These are phyloP conservation scores for Phytophthora fragariaefolia DNA, from an alignment of 352 stramenopile species.

Conservation along the genomic window DNA sequence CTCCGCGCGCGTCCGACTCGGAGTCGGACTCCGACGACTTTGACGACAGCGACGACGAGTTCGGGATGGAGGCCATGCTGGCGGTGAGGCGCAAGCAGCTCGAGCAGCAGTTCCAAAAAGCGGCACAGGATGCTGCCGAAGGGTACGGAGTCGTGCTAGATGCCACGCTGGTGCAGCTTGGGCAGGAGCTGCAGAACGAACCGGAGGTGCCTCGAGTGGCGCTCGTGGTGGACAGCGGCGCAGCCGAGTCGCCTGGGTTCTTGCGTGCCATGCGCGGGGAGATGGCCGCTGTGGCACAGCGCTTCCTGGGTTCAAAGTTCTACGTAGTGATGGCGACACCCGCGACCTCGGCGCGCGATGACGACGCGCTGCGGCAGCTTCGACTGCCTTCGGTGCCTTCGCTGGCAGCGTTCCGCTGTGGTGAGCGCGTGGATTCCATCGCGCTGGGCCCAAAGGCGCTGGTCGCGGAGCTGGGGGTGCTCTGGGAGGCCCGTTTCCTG, in stretches of 20 bases:
- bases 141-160: conserved; percentile 62
- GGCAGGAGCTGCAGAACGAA: conserved; percentile 44
- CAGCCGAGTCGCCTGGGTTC: conserved; percentile 1
- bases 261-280: conserved; percentile 43
- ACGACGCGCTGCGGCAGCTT: conserved; percentile 49
- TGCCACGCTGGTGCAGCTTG: conserved; percentile 32
- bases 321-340: conserved; percentile 37
- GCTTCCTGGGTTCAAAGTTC: conserved; percentile 69
- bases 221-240: conserved; percentile 40
- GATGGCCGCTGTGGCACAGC: conserved; percentile 50
- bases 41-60: conserved; percentile 57
- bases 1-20: conserved; percentile 12
- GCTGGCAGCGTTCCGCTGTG: conserved; percentile 57
- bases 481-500: conserved; percentile 67
- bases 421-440: conserved; percentile 55
- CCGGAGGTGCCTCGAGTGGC: conserved; percentile 48
- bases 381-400: conserved; percentile 40
- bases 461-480: conserved; percentile 31
- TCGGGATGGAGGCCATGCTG: conserved; percentile 47
- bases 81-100: conserved; percentile 50
- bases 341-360: conserved; percentile 15
- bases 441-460: conserved; percentile 49
- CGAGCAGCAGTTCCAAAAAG: conserved; percentile 52
- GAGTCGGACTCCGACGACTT: conserved; percentile 45
- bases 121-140: conserved; percentile 51